These are phyloP conservation scores for Colletotrichum incanum DNA, from an alignment of 2,329 filamentous ascomycete species.

Conservation along the genomic window DNA sequence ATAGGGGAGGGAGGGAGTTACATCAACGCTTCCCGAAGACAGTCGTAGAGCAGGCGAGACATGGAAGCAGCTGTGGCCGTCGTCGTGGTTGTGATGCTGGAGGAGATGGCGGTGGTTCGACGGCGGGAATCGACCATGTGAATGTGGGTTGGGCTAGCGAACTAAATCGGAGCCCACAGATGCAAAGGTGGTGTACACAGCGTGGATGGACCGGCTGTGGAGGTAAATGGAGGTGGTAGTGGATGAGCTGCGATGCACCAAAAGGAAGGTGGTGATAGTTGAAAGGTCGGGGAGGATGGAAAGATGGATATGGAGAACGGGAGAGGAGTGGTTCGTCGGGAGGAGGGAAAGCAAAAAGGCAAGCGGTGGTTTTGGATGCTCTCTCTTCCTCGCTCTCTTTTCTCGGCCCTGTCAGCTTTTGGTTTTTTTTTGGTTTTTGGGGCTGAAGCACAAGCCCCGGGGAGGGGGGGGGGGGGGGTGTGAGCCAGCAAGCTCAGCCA, in stretches of 20 bases:
- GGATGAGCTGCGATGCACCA: conserved; percentile 1
- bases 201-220: conserved; percentile 8
- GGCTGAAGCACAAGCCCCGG: conserved; percentile 18
- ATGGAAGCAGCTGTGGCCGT: conserved; percentile 36
- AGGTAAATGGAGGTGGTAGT: conserved; percentile 11
- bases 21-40: conserved; percentile 41
- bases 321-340: conserved; percentile 19
- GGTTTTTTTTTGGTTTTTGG: neutral
- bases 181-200: neutral
- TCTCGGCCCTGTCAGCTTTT: conserved; percentile 24
- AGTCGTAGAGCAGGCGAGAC: conserved; percentile 39
- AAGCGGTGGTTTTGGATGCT: conserved; percentile 17
- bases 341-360: conserved; percentile 17
- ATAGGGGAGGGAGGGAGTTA: conserved; percentile 40
- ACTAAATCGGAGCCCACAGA: conserved; percentile 38
- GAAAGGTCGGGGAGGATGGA: conserved; percentile 12
- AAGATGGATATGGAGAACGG: conserved; percentile 16
- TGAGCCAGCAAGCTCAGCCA: too few relatives aligned
- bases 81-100: conserved; percentile 3
- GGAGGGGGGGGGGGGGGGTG: too few relatives aligned
- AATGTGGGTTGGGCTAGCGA: conserved; percentile 39
- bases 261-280: conserved; percentile 13
- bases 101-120: conserved; percentile 25
- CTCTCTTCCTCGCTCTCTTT: conserved; percentile 12
- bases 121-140: conserved; percentile 35